phyloP scores from a whole-genome alignment of 768 basidiomycete genomes.

The Kwoniella botswanensis region DNA sequence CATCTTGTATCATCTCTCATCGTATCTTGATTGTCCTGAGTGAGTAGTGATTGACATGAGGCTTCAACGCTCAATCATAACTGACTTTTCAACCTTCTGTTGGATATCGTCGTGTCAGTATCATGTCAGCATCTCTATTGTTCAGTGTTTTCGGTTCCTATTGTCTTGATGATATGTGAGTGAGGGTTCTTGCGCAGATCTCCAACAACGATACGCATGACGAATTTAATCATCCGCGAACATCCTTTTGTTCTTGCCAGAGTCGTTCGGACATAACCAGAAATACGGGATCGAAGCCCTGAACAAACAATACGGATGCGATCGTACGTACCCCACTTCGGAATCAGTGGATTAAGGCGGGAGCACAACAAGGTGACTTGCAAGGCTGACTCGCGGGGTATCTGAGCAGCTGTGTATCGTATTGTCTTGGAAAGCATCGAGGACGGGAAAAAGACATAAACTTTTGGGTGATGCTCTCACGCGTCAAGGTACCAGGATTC shows the following conservation, averaged over 20 bases:
- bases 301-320: constrained; percentile 2
- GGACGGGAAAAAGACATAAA: neutral
- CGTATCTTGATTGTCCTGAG: neutral
- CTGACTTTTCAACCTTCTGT: neutral
- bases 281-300: constrained; percentile 2
- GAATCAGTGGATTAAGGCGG: neutral
- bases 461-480: neutral
- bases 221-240: no score
- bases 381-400: no score
- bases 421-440: neutral
- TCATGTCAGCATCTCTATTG: no score
- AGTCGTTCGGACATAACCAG: neutral
- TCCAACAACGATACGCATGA: neutral
- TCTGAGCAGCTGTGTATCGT: neutral
- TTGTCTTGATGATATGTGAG: no score
- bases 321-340: neutral
- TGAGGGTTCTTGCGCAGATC: neutral
- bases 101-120: no score
- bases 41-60: constrained; percentile 5
- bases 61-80: neutral
- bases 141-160: no score
- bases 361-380: neutral
- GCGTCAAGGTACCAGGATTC: neutral
- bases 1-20: neutral
- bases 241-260: constrained; percentile 5